Base-by-base conservation (phyloP, 768 basidiomycete genomes). In the Boletus vermiculosoides region DNA sequence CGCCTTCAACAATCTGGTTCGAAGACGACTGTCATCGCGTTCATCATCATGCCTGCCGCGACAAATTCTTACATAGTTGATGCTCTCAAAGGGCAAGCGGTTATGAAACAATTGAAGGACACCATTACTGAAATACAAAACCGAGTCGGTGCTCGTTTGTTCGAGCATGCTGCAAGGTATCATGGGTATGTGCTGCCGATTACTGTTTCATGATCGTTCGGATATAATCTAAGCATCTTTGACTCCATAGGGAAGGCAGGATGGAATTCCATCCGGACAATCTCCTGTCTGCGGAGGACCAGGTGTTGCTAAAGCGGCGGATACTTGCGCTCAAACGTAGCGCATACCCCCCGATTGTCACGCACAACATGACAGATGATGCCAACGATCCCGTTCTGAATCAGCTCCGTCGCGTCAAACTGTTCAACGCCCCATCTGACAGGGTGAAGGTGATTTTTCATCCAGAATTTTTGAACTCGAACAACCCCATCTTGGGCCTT, bases 291-390 rank as follows among this genome's bases (percentile, higher is more conserved):
- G 83, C 87, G 33, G 94, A 97, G 72, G 97, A 99, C 76, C 92
- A 92, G 71, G 87, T 98, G 18, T 79, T 94, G 18, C 82, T 99
- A 64, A 99, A 99, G 75, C 87, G 97, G 5, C 88, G 97, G 55
- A 96, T 95, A 59, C 96, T 97, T 69, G 97, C 97, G 7, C 83
- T 99, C 56, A 96, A 94, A 74, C 86, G 97, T 60, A 92, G 92
- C 76, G 86, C 91, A 12, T 83, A 94, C n/a, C 97, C 97, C 0
- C 92, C 97, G 1, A 83, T 99, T 42, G 89, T 88, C n/a, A 99
- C 97, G 16, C 97, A 99, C 77, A 99, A 99, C 76, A 98, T 98
- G 97, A 84, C 82, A 23, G 96, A 98, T 69, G 96, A 98, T 70
- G 76, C 83, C 33, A 87, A 75, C 64, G 97, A 99, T 68, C 97